Base-by-base conservation (phyloP, 345 rosid species). In the Melastoma malabathricum region DNA sequence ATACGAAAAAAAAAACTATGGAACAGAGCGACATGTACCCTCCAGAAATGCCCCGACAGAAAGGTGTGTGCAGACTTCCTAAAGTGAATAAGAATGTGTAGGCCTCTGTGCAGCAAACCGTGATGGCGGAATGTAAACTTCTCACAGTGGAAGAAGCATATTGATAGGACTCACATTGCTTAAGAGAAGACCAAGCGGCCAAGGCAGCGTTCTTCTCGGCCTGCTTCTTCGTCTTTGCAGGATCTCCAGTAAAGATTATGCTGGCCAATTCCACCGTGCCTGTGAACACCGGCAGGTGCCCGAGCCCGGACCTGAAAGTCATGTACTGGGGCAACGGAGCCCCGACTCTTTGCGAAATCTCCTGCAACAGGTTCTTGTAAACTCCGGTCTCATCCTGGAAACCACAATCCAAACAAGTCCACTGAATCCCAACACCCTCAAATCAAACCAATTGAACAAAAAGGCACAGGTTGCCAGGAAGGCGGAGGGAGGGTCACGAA, bases 171-270 rank as follows among this genome's bases (percentile, higher is more conserved):
- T 82, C 65, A 87, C 98, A 70, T 64, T 77, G 98, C 73, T 82
- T 92, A 10, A 92, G 64, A 46, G 96, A 92, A 39, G 84, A 72
- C 98, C 98, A 92, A 51, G 98, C 89, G 44, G 98, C 76, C 98
- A 92, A 82, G 38, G 98, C 98, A 20, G 98, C 95, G 73, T 92
- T 92, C 75, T 92, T 92, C 78, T 92, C 98, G 1, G 98, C 98
- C 69, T 92, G 98, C 50, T 92, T 92, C 75, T 92, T 92, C 55
- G 81, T 92, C 75, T 92, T 92, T 58, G 98, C 98, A 39, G 85
- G 75, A 60, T 82, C 96, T 46, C 98, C 98, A 0, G 83, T 87
- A 70, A 92, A 92, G 17, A 74, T 70, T 43, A 92, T 77, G 23
- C 89, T 86, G 18, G 98, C 98, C 65, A 92, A 74, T 51, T 92